A percentile compares a stretch with the other conserved stretches of the same genome.
Conservation (phyloP, 179 eudicot species). For the Silene noctiflora region DNA sequence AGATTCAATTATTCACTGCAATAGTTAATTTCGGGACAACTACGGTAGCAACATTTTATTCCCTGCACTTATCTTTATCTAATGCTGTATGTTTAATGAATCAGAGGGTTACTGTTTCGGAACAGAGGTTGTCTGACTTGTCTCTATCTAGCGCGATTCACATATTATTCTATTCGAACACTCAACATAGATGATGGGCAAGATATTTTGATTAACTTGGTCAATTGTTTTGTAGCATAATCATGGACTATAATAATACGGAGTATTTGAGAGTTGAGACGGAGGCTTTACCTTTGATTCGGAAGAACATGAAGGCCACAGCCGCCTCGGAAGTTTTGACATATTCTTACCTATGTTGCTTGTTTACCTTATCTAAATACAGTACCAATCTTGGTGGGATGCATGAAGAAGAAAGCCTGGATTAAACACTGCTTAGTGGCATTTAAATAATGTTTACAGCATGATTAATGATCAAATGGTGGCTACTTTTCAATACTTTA, state of each 20-base stretch:
- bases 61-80: no score
- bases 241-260: constrained; percentile 16
- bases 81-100: no score
- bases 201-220: neutral
- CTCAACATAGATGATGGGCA: no score
- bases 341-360: neutral
- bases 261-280: neutral
- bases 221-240: constrained; percentile 14
- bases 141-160: neutral
- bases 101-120: neutral
- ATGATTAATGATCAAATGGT: constrained; percentile 1
- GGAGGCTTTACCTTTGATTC: constrained; percentile 7
- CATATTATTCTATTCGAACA: neutral
- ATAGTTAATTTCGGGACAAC: no score
- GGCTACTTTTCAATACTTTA: neutral
- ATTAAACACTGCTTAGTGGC: constrained; percentile 16
- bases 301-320: constrained; percentile 26
- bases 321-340: constrained; percentile 8
- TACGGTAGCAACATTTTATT: no score
- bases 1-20: no score
- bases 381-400: constrained; percentile 24
- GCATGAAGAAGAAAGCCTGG: constrained; percentile 28
- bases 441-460: neutral
- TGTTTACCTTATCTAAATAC: constrained; percentile 17
- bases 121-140: neutral